Conservation (phyloP, 192 early-diverging fungal genomes). For the Pilaira anomala region DNA sequence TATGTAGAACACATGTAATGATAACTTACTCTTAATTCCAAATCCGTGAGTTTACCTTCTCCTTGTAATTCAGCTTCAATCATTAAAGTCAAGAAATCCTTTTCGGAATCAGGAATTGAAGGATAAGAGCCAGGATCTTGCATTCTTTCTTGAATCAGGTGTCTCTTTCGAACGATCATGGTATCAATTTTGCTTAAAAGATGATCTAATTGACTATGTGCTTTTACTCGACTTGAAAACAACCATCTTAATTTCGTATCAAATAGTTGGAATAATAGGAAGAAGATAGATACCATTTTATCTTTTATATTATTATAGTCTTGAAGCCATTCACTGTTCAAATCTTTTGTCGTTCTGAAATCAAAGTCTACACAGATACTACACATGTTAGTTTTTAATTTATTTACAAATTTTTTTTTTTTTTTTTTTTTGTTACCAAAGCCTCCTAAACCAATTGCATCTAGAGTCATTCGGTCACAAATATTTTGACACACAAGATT, state of each 20-base stretch:
- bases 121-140: no score
- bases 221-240: background rate
- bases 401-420: background rate
- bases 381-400: no score
- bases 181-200: slow-evolving; percentile 14
- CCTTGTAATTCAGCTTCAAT: slow-evolving; percentile 24
- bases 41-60: slow-evolving; percentile 3
- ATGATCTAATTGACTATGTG: slow-evolving; percentile 10
- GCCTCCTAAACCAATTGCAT: slow-evolving; percentile 52
- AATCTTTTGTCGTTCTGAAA: slow-evolving; percentile 46
- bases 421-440: slow-evolving; percentile 26
- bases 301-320: slow-evolving; percentile 46
- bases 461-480: slow-evolving; percentile 44
- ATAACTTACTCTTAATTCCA: slow-evolving; percentile 29
- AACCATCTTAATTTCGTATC: slow-evolving; percentile 26
- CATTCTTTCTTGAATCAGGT: no score
- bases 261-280: slow-evolving; percentile 50
- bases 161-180: slow-evolving; percentile 16
- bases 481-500: background rate
- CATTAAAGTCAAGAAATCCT: slow-evolving; percentile 35
- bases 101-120: slow-evolving; percentile 20
- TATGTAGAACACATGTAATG: background rate
- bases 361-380: slow-evolving; percentile 46
- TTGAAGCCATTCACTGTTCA: slow-evolving; percentile 37
- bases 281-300: slow-evolving; percentile 45